These are phyloP conservation scores for Zoysia matrella DNA, from an alignment of 202 grass and related monocot species.

Conservation along the genomic window DNA sequence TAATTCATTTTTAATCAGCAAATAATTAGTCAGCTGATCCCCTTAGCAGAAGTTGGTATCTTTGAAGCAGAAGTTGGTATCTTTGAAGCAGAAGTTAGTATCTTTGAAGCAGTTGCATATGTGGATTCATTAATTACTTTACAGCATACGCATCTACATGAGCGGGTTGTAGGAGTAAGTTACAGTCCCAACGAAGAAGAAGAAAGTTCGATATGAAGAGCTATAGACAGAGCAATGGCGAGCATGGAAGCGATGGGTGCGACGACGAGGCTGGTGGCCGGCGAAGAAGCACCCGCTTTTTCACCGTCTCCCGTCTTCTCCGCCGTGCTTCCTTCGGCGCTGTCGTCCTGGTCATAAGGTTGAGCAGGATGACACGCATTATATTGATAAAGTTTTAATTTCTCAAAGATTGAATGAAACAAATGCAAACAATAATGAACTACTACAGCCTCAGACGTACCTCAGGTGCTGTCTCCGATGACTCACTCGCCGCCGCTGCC, in stretches of 20 bases:
- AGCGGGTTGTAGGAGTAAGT: too few relatives aligned
- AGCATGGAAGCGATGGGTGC: conserved; percentile 5
- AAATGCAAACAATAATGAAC: neutral
- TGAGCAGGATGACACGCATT: neutral
- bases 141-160: too few relatives aligned
- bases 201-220: conserved; percentile 12
- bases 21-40: too few relatives aligned
- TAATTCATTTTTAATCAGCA: too few relatives aligned
- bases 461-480: conserved; percentile 25
- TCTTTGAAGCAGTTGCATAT: too few relatives aligned
- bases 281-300: conserved; percentile 3
- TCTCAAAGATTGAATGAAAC: neutral
- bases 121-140: too few relatives aligned
- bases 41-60: too few relatives aligned
- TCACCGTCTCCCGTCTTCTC: neutral
- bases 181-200: too few relatives aligned
- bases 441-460: neutral
- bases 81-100: too few relatives aligned
- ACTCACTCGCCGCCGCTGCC: neutral
- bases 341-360: neutral
- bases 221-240: conserved; percentile 8
- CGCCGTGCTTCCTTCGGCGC: neutral
- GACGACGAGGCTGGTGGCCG: neutral
- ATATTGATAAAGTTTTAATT: neutral
- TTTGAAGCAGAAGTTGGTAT: too few relatives aligned